A percentile compares a stretch with the other conserved stretches of the same genome.
phyloP scores from a whole-genome alignment of 495 filamentous ascomycete genomes.

The Penicillium canariense region DNA sequence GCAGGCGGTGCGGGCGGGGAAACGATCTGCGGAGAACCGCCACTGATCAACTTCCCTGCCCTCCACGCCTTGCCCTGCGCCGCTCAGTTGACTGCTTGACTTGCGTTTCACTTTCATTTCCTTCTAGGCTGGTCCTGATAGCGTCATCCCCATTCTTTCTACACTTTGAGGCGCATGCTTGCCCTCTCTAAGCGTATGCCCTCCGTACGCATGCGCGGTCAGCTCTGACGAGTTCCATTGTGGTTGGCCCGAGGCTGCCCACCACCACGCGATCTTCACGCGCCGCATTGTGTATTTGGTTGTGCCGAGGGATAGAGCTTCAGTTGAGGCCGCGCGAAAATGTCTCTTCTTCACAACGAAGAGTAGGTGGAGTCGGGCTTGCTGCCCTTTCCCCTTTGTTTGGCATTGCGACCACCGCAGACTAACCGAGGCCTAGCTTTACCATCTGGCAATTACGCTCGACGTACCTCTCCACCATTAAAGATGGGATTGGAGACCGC shows the following conservation, averaged over 20 bases:
- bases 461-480: constrained; percentile 83
- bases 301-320: neutral
- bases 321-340: constrained; percentile 32
- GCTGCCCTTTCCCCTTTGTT: constrained; percentile 1
- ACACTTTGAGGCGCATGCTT: constrained; percentile 10
- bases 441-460: constrained; percentile 90
- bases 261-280: constrained; percentile 5
- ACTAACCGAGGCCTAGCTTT: constrained; percentile 57
- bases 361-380: constrained; percentile 60
- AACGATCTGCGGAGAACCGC: constrained; percentile 27
- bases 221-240: constrained; percentile 2
- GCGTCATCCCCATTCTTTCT: constrained; percentile 13
- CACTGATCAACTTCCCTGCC: constrained; percentile 17
- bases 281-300: neutral
- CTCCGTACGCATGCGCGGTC: constrained; percentile 16
- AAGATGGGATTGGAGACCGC: constrained; percentile 94
- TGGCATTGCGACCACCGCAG: neutral
- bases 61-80: constrained; percentile 12
- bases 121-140: constrained; percentile 42
- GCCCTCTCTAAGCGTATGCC: constrained; percentile 10
- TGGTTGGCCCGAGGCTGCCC: constrained; percentile 1
- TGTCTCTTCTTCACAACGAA: constrained; percentile 96
- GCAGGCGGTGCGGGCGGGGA: constrained; percentile 21
- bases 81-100: constrained; percentile 6
- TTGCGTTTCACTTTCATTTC: constrained; percentile 13